A percentile compares a stretch with the other conserved stretches of the same genome.
These are phyloP conservation scores for Talaromyces wortmannii DNA, from an alignment of 495 filamentous ascomycete genomes.

Conservation along the genomic window DNA sequence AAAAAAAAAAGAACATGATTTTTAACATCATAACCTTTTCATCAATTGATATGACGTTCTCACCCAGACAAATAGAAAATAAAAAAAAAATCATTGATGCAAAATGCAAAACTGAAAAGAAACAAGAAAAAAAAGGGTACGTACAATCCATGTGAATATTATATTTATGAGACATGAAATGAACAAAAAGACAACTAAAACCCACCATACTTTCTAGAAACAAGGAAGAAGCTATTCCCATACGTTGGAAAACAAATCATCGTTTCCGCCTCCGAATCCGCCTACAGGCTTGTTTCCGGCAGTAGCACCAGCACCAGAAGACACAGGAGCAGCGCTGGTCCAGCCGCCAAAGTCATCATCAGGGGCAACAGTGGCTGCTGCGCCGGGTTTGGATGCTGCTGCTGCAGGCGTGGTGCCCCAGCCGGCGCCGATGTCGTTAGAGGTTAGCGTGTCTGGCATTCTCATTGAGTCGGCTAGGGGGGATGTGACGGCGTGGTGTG, in stretches of 20 bases:
- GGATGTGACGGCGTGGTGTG: conserved; percentile 5
- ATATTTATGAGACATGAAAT: neutral
- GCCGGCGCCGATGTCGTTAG: conserved; percentile 43
- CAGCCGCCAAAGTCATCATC: conserved; percentile 96
- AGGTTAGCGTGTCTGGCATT: conserved; percentile 36
- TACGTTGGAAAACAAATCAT: conserved; percentile 92
- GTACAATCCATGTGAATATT: no score
- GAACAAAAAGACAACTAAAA: neutral
- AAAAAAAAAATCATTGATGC: no score
- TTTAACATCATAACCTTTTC: no score
- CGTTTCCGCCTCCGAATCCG: conserved; percentile 56
- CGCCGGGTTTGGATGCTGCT: conserved; percentile 30
- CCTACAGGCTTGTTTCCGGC: conserved; percentile 39
- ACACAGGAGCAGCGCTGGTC: conserved; percentile 60
- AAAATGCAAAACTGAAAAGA: no score
- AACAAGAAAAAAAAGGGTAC: no score
- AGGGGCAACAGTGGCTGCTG: conserved; percentile 55
- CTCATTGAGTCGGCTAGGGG: conserved; percentile 37
- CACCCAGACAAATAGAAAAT: no score
- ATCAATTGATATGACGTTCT: no score
- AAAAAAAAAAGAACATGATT: no score
- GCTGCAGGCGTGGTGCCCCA: conserved; percentile 43
- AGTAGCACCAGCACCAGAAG: conserved; percentile 33
- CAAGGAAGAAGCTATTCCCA: conserved; percentile 53
- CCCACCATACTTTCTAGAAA: neutral